Percentiles rank a stretch among this genome's conserved stretches.
These are phyloP conservation scores for Phytophthora sp. DNA, from an alignment of 352 stramenopile species.

Conservation along the genomic window DNA sequence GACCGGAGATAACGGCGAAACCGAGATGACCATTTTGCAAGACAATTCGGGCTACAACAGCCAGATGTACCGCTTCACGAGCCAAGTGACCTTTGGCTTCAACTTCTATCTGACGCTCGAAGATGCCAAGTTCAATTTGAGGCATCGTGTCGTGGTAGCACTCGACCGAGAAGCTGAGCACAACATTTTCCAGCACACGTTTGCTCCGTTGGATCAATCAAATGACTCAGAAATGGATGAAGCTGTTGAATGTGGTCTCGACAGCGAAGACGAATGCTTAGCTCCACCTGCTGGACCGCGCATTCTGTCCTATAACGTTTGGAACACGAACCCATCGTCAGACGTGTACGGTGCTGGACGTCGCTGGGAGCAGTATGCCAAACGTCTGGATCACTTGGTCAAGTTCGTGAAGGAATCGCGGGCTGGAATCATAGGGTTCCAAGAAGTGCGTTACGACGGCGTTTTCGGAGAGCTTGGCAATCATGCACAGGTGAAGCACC, in stretches of 20 bases:
- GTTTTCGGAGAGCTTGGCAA: slow-evolving; percentile 66
- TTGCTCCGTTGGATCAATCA: slow-evolving; percentile 26
- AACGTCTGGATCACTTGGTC: slow-evolving; percentile 78
- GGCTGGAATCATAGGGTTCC: slow-evolving; percentile 84
- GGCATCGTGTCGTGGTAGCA: slow-evolving; percentile 66
- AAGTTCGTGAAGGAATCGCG: slow-evolving; percentile 51
- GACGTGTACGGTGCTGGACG: slow-evolving; percentile 62
- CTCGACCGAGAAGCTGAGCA: slow-evolving; percentile 74
- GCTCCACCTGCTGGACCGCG: slow-evolving; percentile 34
- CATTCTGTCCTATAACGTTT: slow-evolving; percentile 90
- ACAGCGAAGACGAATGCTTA: slow-evolving; percentile 19
- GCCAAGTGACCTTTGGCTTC: slow-evolving; percentile 70
- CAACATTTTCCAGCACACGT: slow-evolving; percentile 81
- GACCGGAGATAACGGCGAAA: slow-evolving; percentile 73
- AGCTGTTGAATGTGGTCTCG: slow-evolving; percentile 16
- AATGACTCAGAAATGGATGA: slow-evolving; percentile 9
- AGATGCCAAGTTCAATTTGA: slow-evolving; percentile 56
- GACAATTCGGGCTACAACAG: slow-evolving; percentile 41
- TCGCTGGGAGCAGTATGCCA: slow-evolving; percentile 78
- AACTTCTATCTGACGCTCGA: slow-evolving; percentile 78
- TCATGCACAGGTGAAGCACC: slow-evolving; percentile 82
- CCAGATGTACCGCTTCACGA: slow-evolving; percentile 53
- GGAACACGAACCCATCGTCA: slow-evolving; percentile 87
- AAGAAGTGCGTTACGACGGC: slow-evolving; percentile 87
- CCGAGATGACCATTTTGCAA: slow-evolving; percentile 74